Base-by-base conservation (phyloP, 2,329 filamentous ascomycete genomes). In the Colletotrichum melonis region DNA sequence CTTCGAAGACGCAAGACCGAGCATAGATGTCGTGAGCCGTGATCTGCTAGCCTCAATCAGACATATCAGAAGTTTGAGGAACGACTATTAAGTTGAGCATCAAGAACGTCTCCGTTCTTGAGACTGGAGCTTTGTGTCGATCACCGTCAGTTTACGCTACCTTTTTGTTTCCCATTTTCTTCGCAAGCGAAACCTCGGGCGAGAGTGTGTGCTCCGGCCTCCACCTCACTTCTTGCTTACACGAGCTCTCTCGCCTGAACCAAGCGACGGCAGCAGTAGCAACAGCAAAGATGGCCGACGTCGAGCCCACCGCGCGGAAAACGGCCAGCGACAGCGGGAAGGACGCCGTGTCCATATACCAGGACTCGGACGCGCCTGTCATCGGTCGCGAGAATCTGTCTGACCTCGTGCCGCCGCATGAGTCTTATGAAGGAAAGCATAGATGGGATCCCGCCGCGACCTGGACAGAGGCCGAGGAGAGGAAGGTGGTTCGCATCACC, bases 391-490 rank as follows among this genome's bases (percentile, higher is more conserved):
- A 83, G 69, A 79, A 84, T 46, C 79, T 86, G 60, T 79, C 81
- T 63, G 69, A 77, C 63, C 76, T 78, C 30, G 69, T 82, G 11
- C 77, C 76, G 72, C 88, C 88, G 0, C 86, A 89, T n/a, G 84
- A 85, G 2, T 80, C 80, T 7, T 92, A 91, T 76, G 90, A 92
- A 76, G 89, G 89, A 3, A 80, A 84, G 9, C 90, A 92, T 79
- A 84, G 89, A 63, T 92, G 87, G 77, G 89, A 92, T 75, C 89
- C 89, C 0, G 78, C 83, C 1, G 89, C 87, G 58, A 82, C 85
- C 58, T 92, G 90, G 90, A 86, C 87, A 2, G 80, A 84, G 12
- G 83, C 86, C 60, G 90, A 92, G 76, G 90, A 92, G 79, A 86
- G 84, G 78, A 84, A 80, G 59, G 79, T 92, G 1, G 84, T 91